Conservation (phyloP, 2,329 filamentous ascomycete species). For the Neophaeococcomyces aloes region DNA sequence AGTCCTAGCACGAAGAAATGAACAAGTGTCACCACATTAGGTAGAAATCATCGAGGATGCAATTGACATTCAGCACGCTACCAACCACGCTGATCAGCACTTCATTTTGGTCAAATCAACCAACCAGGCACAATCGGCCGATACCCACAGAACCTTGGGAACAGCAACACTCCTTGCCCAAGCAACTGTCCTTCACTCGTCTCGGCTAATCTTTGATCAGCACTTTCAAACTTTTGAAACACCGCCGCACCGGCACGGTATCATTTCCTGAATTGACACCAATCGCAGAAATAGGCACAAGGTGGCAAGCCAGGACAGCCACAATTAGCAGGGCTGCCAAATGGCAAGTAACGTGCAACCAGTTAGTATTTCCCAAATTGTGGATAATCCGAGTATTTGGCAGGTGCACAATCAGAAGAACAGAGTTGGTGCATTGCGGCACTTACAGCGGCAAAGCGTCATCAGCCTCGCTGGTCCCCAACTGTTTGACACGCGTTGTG, state of each 20-base stretch:
- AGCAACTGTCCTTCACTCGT: not conserved
- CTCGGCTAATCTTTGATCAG: slow-evolving; percentile 1
- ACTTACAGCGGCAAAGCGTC: not conserved
- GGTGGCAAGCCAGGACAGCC: slow-evolving; percentile 2
- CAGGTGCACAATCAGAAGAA: not conserved
- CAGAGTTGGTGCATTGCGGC: not conserved
- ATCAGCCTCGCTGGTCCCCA: not conserved
- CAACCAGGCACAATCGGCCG: slow-evolving; percentile 4
- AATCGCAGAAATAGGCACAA: not conserved
- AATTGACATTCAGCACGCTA: slow-evolving; percentile 8
- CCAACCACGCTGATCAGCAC: not conserved
- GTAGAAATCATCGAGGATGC: slow-evolving; percentile 16
- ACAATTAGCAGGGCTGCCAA: not conserved
- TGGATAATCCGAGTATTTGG: not conserved
- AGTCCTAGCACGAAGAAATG: no score
- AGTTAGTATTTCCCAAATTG: not conserved
- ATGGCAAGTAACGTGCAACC: slow-evolving; percentile 1
- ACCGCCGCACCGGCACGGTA: slow-evolving; percentile 1
- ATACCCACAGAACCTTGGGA: not conserved
- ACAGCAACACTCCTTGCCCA: not conserved
- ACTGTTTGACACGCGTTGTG: not conserved
- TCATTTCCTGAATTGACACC: not conserved
- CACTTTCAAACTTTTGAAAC: not conserved
- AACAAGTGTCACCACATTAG: no score
- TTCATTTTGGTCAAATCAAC: slow-evolving; percentile 4